A percentile compares a stretch with the other conserved stretches of the same genome.
These are phyloP conservation scores for Fusarium sp. DNA, from an alignment of 2,329 filamentous ascomycete genomes.

Conservation along the genomic window DNA sequence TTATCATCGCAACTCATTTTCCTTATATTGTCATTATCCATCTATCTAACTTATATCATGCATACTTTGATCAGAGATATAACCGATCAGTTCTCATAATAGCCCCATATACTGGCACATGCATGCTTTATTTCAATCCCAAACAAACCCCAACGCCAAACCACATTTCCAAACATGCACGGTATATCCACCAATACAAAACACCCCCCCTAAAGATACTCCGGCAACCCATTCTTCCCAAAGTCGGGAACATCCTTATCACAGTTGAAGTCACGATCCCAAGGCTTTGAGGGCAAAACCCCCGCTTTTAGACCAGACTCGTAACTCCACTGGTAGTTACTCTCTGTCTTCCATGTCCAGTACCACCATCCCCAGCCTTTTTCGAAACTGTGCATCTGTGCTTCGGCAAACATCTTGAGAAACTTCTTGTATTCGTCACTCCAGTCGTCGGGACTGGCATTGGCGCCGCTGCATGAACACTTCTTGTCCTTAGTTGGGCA, in stretches of 20 bases:
- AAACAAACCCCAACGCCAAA: slow-evolving; percentile 22
- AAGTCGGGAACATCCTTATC: slow-evolving; percentile 69
- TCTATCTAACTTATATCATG: slow-evolving; percentile 16
- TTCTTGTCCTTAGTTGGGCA: slow-evolving; percentile 76
- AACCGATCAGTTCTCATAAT: slow-evolving; percentile 13
- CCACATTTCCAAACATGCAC: slow-evolving; percentile 5
- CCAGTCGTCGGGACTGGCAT: slow-evolving; percentile 78
- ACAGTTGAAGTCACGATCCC: slow-evolving; percentile 78
- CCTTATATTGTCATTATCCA: slow-evolving; percentile 19
- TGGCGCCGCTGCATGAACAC: slow-evolving; percentile 83
- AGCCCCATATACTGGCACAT: slow-evolving; percentile 19
- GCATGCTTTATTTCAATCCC: slow-evolving; percentile 13
- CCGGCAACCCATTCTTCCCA: slow-evolving; percentile 58
- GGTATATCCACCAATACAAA: slow-evolving; percentile 1
- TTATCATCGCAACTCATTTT: background rate
- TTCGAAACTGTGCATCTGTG: slow-evolving; percentile 96
- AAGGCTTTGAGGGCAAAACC: slow-evolving; percentile 82
- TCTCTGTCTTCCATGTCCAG: slow-evolving; percentile 97
- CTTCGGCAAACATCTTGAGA: slow-evolving; percentile 89
- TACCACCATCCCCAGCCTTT: slow-evolving; percentile 98
- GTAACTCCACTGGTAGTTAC: slow-evolving; percentile 91
- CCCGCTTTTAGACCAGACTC: slow-evolving; percentile 81
- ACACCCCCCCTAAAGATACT: slow-evolving; percentile 58
- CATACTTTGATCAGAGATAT: slow-evolving; percentile 7
- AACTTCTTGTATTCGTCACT: slow-evolving; percentile 84